A percentile compares a stretch with the other conserved stretches of the same genome.
Conservation (phyloP, 768 basidiomycete species). For the Boletus sp. region DNA sequence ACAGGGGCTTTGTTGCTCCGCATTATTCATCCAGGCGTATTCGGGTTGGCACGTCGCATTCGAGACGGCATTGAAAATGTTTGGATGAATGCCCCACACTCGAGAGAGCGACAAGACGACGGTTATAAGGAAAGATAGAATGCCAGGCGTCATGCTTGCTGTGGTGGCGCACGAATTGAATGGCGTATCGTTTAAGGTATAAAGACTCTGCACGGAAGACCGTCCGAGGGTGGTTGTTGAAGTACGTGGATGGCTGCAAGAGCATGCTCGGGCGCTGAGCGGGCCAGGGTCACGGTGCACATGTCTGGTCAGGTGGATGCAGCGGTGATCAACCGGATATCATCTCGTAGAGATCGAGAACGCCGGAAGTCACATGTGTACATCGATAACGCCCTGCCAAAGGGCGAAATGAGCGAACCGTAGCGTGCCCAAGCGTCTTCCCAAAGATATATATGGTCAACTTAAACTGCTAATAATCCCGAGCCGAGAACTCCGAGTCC, state of each 20-base stretch:
- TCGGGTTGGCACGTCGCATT: constrained; percentile 15
- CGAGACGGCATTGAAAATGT: constrained; percentile 8
- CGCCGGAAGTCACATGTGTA: background rate
- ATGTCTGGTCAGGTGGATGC: background rate
- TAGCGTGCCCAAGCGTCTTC: background rate
- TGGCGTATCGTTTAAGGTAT: background rate
- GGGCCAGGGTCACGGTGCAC: background rate
- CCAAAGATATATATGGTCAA: background rate
- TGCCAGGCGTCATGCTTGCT: constrained; percentile 2
- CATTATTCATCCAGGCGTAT: constrained; percentile 29
- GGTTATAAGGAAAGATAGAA: background rate
- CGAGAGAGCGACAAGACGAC: background rate
- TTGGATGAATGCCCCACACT: constrained; percentile 9
- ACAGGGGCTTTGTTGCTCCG: constrained; percentile 17
- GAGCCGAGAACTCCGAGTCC: no score
- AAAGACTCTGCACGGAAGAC: background rate
- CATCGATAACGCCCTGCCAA: background rate
- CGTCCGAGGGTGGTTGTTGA: background rate
- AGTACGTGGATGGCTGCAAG: background rate
- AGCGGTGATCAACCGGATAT: constrained; percentile 6
- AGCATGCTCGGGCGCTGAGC: background rate
- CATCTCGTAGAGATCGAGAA: background rate
- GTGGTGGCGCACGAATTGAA: background rate
- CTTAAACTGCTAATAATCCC: no score
- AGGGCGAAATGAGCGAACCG: background rate